Evolutionary conservation across 345 rosid genomes (phyloP).

Genomic region (Populus davidiana): DNA sequence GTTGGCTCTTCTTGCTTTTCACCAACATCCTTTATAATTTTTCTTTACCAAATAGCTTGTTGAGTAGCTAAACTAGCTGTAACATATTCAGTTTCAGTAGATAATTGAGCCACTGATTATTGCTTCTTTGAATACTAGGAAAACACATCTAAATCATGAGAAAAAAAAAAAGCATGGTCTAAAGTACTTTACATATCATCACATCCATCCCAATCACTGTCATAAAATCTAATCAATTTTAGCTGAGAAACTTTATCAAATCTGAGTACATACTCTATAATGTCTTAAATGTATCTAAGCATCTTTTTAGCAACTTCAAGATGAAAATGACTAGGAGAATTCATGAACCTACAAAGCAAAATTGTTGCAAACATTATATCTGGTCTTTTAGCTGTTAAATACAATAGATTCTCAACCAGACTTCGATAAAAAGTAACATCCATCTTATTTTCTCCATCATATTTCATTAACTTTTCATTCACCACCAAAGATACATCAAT

Average conservation of each 20-base stretch:
- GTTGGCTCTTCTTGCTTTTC: no score
- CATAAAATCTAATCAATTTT: neutral
- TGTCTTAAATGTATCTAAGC: no score
- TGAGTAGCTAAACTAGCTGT: neutral
- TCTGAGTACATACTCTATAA: no score
- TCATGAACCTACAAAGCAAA: neutral
- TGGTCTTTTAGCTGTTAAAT: no score
- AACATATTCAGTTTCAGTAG: neutral
- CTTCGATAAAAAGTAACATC: no score
- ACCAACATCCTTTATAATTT: no score
- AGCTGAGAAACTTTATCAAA: neutral
- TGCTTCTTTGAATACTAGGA: neutral
- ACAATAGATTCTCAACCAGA: no score
- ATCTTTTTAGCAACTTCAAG: neutral
- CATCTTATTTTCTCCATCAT: no score
- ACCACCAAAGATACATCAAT: neutral
- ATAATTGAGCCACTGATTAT: neutral
- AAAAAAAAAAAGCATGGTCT: neutral
- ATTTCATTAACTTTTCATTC: neutral
- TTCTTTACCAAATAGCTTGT: no score
- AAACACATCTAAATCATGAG: neutral
- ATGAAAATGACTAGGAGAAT: neutral
- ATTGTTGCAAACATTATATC: neutral
- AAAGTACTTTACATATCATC: neutral
- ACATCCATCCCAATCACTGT: neutral